Percentiles rank a stretch among this genome's conserved stretches.
These are phyloP conservation scores for Delitschia confertaspora DNA, from an alignment of 495 filamentous ascomycete genomes.

Conservation along the genomic window DNA sequence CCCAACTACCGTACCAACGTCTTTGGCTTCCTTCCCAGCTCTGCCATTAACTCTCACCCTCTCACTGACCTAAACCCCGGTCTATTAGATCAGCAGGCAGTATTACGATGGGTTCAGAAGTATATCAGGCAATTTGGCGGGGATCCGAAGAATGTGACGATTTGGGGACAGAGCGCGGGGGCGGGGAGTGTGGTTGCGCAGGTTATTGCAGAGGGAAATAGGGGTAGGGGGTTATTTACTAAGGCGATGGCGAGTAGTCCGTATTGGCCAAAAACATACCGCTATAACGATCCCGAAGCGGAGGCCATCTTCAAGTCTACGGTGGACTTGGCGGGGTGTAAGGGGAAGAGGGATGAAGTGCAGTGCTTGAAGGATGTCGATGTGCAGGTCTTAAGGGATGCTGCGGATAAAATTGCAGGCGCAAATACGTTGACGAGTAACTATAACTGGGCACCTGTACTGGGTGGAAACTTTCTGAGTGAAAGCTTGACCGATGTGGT, in stretches of 20 bases:
- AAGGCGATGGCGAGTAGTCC: slow-evolving; percentile 53
- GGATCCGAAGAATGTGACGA: slow-evolving; percentile 28
- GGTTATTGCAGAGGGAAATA: slow-evolving; percentile 41
- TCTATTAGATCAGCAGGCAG: slow-evolving; percentile 30
- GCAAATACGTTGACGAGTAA: slow-evolving; percentile 45
- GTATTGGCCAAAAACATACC: slow-evolving; percentile 54
- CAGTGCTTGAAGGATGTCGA: slow-evolving; percentile 44
- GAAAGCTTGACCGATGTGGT: slow-evolving; percentile 41
- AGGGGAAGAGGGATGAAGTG: slow-evolving; percentile 34
- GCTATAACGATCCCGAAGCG: slow-evolving; percentile 41
- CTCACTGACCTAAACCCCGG: slow-evolving; percentile 37
- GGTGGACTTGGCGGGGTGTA: slow-evolving; percentile 41
- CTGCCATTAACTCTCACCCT: slow-evolving; percentile 40
- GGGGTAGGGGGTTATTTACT: slow-evolving; percentile 29
- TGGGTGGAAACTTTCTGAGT: slow-evolving; percentile 46
- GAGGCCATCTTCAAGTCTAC: slow-evolving; percentile 43
- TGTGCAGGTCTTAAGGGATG: slow-evolving; percentile 43
- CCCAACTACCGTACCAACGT: slow-evolving; percentile 50
- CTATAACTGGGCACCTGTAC: slow-evolving; percentile 53
- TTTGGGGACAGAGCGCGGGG: slow-evolving; percentile 43
- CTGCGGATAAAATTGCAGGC: slow-evolving; percentile 38
- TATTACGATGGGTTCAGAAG: slow-evolving; percentile 29
- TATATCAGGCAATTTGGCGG: slow-evolving; percentile 31
- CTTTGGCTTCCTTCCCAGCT: slow-evolving; percentile 50
- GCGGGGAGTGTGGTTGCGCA: slow-evolving; percentile 49